Evolutionary conservation across 2,329 filamentous ascomycete genomes (phyloP).

Genomic region (Aspergillus novofumigatus): DNA sequence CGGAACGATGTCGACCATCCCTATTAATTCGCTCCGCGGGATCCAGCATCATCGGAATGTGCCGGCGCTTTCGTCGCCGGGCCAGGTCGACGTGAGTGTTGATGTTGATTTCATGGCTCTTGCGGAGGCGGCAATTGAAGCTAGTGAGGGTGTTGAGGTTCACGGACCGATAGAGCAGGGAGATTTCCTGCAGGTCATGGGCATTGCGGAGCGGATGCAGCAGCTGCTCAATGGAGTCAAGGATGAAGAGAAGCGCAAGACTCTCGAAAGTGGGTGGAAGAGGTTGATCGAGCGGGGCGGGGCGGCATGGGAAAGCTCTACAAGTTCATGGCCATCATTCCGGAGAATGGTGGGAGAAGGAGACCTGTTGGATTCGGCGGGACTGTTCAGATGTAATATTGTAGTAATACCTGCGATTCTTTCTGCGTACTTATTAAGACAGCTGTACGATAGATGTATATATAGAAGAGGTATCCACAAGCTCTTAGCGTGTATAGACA

Average conservation of each 20-base stretch:
- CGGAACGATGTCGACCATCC: slow-evolving; percentile 72
- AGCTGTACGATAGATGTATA: slow-evolving; percentile 8
- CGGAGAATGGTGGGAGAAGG: slow-evolving; percentile 68
- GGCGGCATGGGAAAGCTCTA: slow-evolving; percentile 93
- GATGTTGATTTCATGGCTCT: slow-evolving; percentile 91
- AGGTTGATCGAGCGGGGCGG: slow-evolving; percentile 77
- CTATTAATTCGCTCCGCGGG: slow-evolving; percentile 83
- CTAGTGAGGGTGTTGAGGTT: slow-evolving; percentile 78
- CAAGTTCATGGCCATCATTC: slow-evolving; percentile 86
- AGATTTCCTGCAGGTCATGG: slow-evolving; percentile 73
- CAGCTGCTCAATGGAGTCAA: slow-evolving; percentile 54
- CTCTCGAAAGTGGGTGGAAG: slow-evolving; percentile 71
- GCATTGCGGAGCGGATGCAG: slow-evolving; percentile 72
- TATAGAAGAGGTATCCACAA: background rate
- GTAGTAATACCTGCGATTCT: slow-evolving; percentile 6
- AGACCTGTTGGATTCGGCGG: slow-evolving; percentile 91
- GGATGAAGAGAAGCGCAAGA: slow-evolving; percentile 52
- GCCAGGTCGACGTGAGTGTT: slow-evolving; percentile 80
- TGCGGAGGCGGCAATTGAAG: slow-evolving; percentile 72
- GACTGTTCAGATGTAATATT: slow-evolving; percentile 31
- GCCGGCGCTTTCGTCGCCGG: slow-evolving; percentile 74
- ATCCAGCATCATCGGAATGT: slow-evolving; percentile 74
- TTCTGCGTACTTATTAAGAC: background rate
- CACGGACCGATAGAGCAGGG: slow-evolving; percentile 89
- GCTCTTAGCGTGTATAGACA: background rate